Conservation (phyloP, 2,329 filamentous ascomycete genomes). For the Aspergillus pseudonomiae region DNA sequence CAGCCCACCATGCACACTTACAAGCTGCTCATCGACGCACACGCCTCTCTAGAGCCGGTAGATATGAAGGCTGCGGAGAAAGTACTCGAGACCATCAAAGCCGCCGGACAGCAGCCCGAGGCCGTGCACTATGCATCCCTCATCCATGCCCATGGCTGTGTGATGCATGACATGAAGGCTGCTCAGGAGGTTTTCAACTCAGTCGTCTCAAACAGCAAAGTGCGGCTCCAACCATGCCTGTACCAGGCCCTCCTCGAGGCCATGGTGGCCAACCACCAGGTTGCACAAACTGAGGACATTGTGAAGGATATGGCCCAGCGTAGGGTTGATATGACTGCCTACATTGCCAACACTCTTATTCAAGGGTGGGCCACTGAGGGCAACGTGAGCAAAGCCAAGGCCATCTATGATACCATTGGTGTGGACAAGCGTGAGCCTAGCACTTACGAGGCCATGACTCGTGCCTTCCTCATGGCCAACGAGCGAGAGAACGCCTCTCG, state of each 20-base stretch:
- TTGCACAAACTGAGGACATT: conserved; percentile 73
- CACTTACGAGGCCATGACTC: conserved; percentile 98
- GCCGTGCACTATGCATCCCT: conserved; percentile 94
- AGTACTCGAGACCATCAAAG: conserved; percentile 76
- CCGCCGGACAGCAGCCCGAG: conserved; percentile 75
- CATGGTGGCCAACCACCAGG: conserved; percentile 92
- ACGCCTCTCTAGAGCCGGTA: conserved; percentile 90
- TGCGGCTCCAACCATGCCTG: conserved; percentile 78
- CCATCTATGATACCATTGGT: conserved; percentile 78
- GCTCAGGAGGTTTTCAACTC: conserved; percentile 81
- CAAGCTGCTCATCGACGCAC: conserved; percentile 93
- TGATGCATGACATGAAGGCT: conserved; percentile 84
- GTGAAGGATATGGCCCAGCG: conserved; percentile 74
- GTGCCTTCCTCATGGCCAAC: conserved; percentile 84
- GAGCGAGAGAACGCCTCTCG: conserved; percentile 74
- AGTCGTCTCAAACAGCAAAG: conserved; percentile 68
- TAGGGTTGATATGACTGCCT: conserved; percentile 84
- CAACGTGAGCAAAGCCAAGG: conserved; percentile 75
- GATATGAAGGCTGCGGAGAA: conserved; percentile 85
- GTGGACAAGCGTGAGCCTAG: conserved; percentile 85
- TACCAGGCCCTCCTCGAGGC: conserved; percentile 97
- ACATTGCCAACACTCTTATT: conserved; percentile 97
- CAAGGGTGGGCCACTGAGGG: conserved; percentile 91
- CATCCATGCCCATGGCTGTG: conserved; percentile 94
- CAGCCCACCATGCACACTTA: conserved; percentile 93